Conservation (phyloP, 2,329 filamentous ascomycete species). For the Juglanconis juglandina region DNA sequence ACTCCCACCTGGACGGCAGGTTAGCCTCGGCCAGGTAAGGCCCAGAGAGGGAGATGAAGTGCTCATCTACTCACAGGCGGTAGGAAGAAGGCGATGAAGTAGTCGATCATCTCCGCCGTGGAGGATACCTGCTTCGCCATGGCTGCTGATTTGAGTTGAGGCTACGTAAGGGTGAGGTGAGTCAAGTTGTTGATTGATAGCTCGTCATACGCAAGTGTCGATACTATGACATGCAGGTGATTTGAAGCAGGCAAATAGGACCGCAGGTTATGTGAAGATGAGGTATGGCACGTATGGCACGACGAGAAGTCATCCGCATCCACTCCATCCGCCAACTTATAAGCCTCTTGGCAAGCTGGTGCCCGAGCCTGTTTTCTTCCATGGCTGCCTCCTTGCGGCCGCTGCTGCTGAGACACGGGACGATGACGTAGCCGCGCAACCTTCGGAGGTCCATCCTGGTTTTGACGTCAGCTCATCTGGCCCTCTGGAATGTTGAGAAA, state of each 20-base stretch:
- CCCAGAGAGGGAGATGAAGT: not conserved
- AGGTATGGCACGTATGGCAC: too few species aligned
- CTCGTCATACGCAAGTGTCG: not conserved
- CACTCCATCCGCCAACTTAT: not conserved
- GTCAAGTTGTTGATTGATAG: not conserved
- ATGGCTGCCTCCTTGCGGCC: too few species aligned
- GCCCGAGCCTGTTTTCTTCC: not conserved
- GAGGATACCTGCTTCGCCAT: constrained; percentile 16
- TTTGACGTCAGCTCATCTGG: constrained; percentile 4
- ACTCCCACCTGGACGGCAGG: constrained; percentile 5
- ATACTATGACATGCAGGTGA: not conserved
- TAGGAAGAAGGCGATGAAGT: constrained; percentile 17
- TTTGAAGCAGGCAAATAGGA: not conserved
- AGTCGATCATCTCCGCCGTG: constrained; percentile 17
- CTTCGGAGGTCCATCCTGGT: constrained; percentile 8
- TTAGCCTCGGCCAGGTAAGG: not conserved
- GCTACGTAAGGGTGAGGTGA: not conserved
- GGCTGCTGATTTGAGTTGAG: not conserved
- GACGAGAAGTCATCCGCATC: too few species aligned
- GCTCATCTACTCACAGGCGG: constrained; percentile 10
- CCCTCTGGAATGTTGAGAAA: too few species aligned
- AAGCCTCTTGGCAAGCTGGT: not conserved
- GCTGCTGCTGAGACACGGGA: not conserved
- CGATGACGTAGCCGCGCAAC: constrained; percentile 3
- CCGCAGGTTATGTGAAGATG: too few species aligned